A percentile compares a stretch with the other conserved stretches of the same genome.
Conservation (phyloP, 2,329 filamentous ascomycete genomes). For the Trichoderma arundinaceum region DNA sequence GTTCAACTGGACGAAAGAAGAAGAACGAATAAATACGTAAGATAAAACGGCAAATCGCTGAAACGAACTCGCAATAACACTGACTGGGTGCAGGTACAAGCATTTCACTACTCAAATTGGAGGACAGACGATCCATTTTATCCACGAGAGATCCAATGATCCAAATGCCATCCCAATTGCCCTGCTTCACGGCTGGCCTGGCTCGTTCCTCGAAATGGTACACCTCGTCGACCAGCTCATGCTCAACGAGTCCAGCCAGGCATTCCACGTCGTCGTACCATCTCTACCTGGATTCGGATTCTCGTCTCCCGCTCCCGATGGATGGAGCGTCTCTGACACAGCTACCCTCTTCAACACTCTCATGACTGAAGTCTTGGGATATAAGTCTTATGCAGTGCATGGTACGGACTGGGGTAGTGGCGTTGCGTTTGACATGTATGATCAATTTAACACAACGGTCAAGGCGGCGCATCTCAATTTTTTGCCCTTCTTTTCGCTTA, state of each 20-base stretch:
- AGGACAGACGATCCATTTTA: slow-evolving; percentile 33
- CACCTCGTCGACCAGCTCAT: slow-evolving; percentile 33
- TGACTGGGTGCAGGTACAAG: background rate
- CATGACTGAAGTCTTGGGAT: slow-evolving; percentile 48
- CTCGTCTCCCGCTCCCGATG: slow-evolving; percentile 40
- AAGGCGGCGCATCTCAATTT: slow-evolving; percentile 33
- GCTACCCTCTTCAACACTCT: slow-evolving; percentile 46
- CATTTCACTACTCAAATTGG: slow-evolving; percentile 35
- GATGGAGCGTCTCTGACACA: slow-evolving; percentile 47
- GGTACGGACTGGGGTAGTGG: slow-evolving; percentile 35
- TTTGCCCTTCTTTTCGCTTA: slow-evolving; percentile 32
- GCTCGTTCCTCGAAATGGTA: slow-evolving; percentile 52
- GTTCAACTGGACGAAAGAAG: slow-evolving; percentile 36
- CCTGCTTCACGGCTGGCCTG: slow-evolving; percentile 36
- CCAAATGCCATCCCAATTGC: slow-evolving; percentile 30
- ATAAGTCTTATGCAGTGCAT: slow-evolving; percentile 38
- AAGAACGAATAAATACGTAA: slow-evolving; percentile 35
- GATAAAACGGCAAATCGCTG: background rate
- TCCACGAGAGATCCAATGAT: slow-evolving; percentile 29
- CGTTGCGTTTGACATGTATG: slow-evolving; percentile 33
- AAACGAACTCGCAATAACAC: background rate
- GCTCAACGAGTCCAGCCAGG: background rate
- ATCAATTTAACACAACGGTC: slow-evolving; percentile 31
- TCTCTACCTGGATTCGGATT: slow-evolving; percentile 50
- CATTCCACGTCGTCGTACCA: slow-evolving; percentile 38